These are phyloP conservation scores for Ophiostoma fasciatum DNA, from an alignment of 2,329 filamentous ascomycete genomes.

Conservation along the genomic window DNA sequence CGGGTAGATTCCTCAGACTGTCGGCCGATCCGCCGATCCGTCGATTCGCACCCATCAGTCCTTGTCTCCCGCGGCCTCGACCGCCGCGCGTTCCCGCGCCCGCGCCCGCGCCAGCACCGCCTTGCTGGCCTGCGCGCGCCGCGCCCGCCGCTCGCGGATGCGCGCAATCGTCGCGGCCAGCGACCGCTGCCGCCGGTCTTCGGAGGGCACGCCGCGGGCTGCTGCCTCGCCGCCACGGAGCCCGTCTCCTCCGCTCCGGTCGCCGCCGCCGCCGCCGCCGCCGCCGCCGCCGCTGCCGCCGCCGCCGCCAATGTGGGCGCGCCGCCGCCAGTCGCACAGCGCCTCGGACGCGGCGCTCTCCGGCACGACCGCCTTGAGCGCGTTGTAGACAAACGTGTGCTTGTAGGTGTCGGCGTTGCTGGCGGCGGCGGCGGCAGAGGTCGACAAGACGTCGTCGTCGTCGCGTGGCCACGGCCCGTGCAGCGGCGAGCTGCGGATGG, in stretches of 20 bases:
- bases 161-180: background rate
- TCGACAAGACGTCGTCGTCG: too few relatives aligned
- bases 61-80: too few relatives aligned
- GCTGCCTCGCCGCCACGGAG: too few relatives aligned
- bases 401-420: conserved; percentile 9
- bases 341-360: conserved; percentile 22
- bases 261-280: background rate
- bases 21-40: too few relatives aligned
- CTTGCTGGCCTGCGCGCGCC: background rate
- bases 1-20: too few relatives aligned
- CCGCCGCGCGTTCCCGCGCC: too few relatives aligned
- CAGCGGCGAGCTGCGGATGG: conserved; percentile 22
- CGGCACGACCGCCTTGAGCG: conserved; percentile 26
- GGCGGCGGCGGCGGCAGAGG: background rate
- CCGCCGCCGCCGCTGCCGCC: conserved; percentile 6
- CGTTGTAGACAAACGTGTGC: conserved; percentile 22
- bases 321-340: conserved; percentile 28
- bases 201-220: too few relatives aligned
- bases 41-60: too few relatives aligned
- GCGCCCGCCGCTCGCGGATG: conserved; percentile 6
- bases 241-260: too few relatives aligned
- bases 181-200: background rate
- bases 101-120: conserved; percentile 2
- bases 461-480: conserved; percentile 27
- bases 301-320: conserved; percentile 6